These are phyloP conservation scores for Prunus fruticosa DNA, from an alignment of 306 rosid genomes.

Conservation along the genomic window DNA sequence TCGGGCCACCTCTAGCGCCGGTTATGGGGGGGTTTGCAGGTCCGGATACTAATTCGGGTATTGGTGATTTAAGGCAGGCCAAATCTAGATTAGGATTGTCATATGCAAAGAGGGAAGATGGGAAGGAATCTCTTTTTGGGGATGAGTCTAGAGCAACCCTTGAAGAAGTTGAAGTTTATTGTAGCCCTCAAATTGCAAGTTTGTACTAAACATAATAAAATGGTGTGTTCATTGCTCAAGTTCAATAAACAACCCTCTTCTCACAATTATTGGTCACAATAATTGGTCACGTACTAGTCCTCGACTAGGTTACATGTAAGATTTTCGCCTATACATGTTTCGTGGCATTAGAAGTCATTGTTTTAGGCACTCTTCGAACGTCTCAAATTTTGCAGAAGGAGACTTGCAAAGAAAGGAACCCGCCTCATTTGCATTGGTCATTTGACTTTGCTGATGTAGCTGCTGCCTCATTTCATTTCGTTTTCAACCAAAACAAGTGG, in stretches of 20 bases:
- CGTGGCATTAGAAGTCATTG: neutral
- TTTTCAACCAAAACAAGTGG: slow-evolving; percentile 31
- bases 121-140: slow-evolving; percentile 80
- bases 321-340: neutral
- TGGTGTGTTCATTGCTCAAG: too few species aligned
- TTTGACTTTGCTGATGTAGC: slow-evolving; percentile 24
- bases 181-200: slow-evolving; percentile 90
- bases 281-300: too few species aligned
- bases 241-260: too few species aligned
- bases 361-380: neutral
- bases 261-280: too few species aligned
- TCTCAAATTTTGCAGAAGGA: slow-evolving; percentile 10
- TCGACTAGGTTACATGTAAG: neutral
- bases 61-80: slow-evolving; percentile 77
- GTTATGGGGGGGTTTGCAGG: slow-evolving; percentile 59
- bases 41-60: slow-evolving; percentile 53
- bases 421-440: neutral
- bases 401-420: neutral
- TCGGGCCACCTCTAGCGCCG: slow-evolving; percentile 50
- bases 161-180: slow-evolving; percentile 77
- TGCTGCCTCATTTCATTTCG: slow-evolving; percentile 39
- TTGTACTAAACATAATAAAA: slow-evolving; percentile 45
- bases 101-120: slow-evolving; percentile 85
- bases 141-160: slow-evolving; percentile 63
- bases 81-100: slow-evolving; percentile 81